Evolutionary conservation across 2,329 filamentous ascomycete genomes (phyloP), one percentile per base, ranked within the genome.

Genomic region (Aspergillus arachidicola): DNA sequence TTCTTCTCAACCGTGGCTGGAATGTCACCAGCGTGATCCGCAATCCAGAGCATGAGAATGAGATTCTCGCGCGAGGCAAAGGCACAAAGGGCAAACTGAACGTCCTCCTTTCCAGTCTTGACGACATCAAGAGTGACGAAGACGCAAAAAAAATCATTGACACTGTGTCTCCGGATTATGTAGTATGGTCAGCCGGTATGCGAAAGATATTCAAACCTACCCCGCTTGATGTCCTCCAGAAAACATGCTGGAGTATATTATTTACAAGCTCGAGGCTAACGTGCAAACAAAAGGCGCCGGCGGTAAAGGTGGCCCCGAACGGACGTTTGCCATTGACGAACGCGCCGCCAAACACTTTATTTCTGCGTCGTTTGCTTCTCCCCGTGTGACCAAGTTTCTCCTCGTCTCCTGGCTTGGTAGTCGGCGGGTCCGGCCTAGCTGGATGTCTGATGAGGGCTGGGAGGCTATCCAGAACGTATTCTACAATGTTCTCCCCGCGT

Each of bases 1-100:
- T 94, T 63, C 87, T 96, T 9, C 86, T 95, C 48, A 83, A 87
- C 57, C 87, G 89, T 68, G 87, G 86, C 38, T 94, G 91, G 90
- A 87, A 86, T 68, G 90, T 96, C 59, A 93, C 90, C 64, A 92
- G 89, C 75, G 82, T 95, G 64, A 89, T 96, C 75, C 90, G 92
- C 71, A 86, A 88, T 66, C 81, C 86, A n/a, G 87, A 88, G 0
- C 92, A 95, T 68, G 84, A 85, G 50, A 73, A 81, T 4, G 81
- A 87, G 59, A 88, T 96, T 62, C 79, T 89, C 69, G 84, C 84
- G 61, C 84, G 91, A 3, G 87, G 84, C 63, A 70, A 75, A 2
- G 85, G 82, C 21, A 82, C 86, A 59, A 84, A 84, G 2, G 89
- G 89, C 30, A 89, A 86, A 66, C 79, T 95, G 43, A 84, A 86